A percentile compares a stretch with the other conserved stretches of the same genome.
These are phyloP conservation scores for Psilocybe azurescens DNA, from an alignment of 768 basidiomycete species.

Conservation along the genomic window DNA sequence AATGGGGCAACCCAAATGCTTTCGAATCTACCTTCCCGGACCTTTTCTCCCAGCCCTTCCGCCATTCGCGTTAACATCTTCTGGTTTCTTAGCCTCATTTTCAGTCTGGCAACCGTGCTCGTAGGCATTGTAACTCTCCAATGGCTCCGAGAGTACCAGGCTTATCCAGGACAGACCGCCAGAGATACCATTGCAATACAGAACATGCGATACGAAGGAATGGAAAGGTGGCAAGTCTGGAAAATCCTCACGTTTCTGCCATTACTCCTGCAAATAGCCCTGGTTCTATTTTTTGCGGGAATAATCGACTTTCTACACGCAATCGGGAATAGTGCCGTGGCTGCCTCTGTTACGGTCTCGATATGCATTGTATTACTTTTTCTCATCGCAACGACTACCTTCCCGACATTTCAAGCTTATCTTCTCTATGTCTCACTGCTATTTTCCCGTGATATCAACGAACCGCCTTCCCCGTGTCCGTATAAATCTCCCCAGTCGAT, in stretches of 20 bases:
- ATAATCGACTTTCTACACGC: conserved; percentile 27
- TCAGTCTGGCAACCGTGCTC: conserved; percentile 1
- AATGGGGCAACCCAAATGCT: not conserved
- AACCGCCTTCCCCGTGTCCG: conserved; percentile 12
- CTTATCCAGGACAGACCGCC: conserved; percentile 12
- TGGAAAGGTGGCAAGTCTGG: conserved; percentile 27
- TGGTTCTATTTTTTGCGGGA: conserved; percentile 31
- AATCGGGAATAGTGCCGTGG: conserved; percentile 21
- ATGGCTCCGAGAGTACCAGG: conserved; percentile 28
- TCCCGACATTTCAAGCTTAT: conserved; percentile 14
- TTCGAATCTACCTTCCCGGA: not conserved
- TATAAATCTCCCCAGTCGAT: conserved; percentile 22
- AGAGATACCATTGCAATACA: conserved; percentile 22
- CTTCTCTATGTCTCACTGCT: not conserved
- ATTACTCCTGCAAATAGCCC: conserved; percentile 27
- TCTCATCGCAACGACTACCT: conserved; percentile 22
- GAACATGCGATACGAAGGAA: conserved; percentile 27
- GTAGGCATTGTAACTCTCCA: conserved; percentile 5
- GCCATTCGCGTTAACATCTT: conserved; percentile 19
- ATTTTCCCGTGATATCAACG: not conserved
- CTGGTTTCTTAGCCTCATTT: conserved; percentile 3
- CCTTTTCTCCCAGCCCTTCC: not conserved
- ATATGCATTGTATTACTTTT: conserved; percentile 20
- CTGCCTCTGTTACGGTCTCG: conserved; percentile 17
- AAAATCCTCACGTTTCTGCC: conserved; percentile 27